Percentiles rank a stretch among this genome's conserved stretches.
Evolutionary conservation across 768 basidiomycete species (phyloP).

Genomic region (Pulveroboletus sp.): DNA sequence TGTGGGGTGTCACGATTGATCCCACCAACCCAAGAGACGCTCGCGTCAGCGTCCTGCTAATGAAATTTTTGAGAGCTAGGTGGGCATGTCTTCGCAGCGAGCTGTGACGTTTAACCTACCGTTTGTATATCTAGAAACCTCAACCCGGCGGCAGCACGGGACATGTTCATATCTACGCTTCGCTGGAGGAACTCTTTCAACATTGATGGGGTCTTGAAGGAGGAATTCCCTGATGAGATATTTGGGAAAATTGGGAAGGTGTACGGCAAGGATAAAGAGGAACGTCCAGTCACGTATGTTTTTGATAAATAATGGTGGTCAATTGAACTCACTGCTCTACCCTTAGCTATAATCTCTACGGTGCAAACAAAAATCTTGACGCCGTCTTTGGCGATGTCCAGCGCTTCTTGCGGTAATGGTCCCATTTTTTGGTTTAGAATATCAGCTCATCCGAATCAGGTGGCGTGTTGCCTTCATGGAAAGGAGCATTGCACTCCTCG

Average conservation of each 20-base stretch:
- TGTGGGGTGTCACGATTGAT: conserved; percentile 74
- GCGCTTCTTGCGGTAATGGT: conserved; percentile 63
- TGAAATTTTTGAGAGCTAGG: conserved; percentile 82
- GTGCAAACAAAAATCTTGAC: conserved; percentile 59
- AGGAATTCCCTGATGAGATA: conserved; percentile 56
- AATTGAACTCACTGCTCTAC: not conserved
- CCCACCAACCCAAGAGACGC: conserved; percentile 54
- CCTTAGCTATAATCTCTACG: conserved; percentile 73
- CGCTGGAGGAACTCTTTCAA: conserved; percentile 68
- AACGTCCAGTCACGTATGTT: conserved; percentile 65
- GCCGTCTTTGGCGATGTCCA: conserved; percentile 73
- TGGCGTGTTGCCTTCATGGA: conserved; percentile 84
- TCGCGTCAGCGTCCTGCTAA: conserved; percentile 65
- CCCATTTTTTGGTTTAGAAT: not conserved
- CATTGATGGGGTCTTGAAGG: conserved; percentile 54
- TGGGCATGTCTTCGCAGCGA: conserved; percentile 19
- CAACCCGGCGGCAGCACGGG: conserved; percentile 47
- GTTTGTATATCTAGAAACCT: conserved; percentile 41
- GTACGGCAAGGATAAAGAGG: conserved; percentile 66
- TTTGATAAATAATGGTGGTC: not conserved
- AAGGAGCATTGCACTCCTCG: conserved; percentile 52
- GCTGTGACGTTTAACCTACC: not conserved
- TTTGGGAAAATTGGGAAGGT: conserved; percentile 62
- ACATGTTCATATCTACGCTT: conserved; percentile 66
- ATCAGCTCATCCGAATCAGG: conserved; percentile 32